Evolutionary conservation across 2,329 filamentous ascomycete species (phyloP).

Genomic region (Penicillium sp.): DNA sequence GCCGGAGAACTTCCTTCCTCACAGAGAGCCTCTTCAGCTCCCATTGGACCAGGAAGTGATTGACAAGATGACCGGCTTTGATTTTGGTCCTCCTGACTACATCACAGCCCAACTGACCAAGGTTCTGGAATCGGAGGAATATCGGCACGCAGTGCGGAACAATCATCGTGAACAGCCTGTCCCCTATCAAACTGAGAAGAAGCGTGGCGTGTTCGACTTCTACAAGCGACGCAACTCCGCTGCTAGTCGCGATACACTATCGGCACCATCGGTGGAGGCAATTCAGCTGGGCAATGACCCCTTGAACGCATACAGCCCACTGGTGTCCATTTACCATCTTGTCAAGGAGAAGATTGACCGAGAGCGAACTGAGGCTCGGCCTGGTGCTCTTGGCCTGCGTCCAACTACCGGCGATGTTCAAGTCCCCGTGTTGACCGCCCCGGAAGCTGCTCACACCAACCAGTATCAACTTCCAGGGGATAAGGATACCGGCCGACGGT

Average conservation of each 20-base stretch:
- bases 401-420: conserved; percentile 58
- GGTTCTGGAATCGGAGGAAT: conserved; percentile 90
- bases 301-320: conserved; percentile 85
- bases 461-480: conserved; percentile 88
- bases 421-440: conserved; percentile 73
- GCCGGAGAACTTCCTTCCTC: conserved; percentile 84
- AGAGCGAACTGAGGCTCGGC: conserved; percentile 61
- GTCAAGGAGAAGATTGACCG: conserved; percentile 92
- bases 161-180: conserved; percentile 65
- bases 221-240: conserved; percentile 87
- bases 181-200: conserved; percentile 68
- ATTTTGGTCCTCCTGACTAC: conserved; percentile 83
- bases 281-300: conserved; percentile 81
- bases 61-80: conserved; percentile 94
- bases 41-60: conserved; percentile 82
- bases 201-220: conserved; percentile 90
- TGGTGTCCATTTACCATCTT: conserved; percentile 92
- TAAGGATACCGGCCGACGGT: conserved; percentile 77
- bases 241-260: conserved; percentile 81
- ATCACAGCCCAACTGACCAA: conserved; percentile 80
- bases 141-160: conserved; percentile 76
- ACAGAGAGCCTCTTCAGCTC: conserved; percentile 77
- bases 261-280: conserved; percentile 79
- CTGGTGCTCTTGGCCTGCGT: conserved; percentile 59
- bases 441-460: conserved; percentile 87